A percentile compares a stretch with the other conserved stretches of the same genome.
These are phyloP conservation scores for Phalaenopsis hybrid DNA, from an alignment of 116 monocot species.

Conservation along the genomic window DNA sequence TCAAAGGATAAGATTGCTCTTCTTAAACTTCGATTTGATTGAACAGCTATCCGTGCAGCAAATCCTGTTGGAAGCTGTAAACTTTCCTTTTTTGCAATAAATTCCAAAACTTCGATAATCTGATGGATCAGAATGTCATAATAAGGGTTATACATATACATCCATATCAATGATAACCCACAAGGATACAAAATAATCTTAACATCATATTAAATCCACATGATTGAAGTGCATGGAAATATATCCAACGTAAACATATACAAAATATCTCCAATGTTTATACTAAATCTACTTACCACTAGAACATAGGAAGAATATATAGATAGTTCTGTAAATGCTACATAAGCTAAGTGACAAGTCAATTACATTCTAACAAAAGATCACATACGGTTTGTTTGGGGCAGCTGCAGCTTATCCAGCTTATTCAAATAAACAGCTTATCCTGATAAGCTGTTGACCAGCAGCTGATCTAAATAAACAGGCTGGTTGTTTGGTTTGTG, in stretches of 20 bases:
- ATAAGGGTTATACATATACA: background rate
- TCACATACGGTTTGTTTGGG: too few relatives aligned
- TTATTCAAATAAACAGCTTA: too few relatives aligned
- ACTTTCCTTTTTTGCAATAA: slow-evolving; percentile 89
- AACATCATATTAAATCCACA: background rate
- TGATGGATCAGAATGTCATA: slow-evolving; percentile 14
- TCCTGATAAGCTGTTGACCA: too few relatives aligned
- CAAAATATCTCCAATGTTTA: too few relatives aligned
- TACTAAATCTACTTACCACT: background rate
- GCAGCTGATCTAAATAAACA: too few relatives aligned
- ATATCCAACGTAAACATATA: too few relatives aligned
- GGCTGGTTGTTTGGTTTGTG: too few relatives aligned
- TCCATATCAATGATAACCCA: slow-evolving; percentile 4
- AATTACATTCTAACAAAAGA: background rate
- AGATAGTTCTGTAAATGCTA: background rate
- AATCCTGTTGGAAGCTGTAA: slow-evolving; percentile 75
- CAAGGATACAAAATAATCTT: background rate
- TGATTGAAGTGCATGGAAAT: too few relatives aligned
- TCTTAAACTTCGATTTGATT: slow-evolving; percentile 87
- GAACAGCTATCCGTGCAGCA: slow-evolving; percentile 60
- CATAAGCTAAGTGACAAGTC: background rate
- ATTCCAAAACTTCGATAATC: slow-evolving; percentile 83
- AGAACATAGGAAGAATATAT: background rate
- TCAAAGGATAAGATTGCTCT: slow-evolving; percentile 88
- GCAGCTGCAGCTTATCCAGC: too few relatives aligned